A percentile compares a stretch with the other conserved stretches of the same genome.
These are phyloP conservation scores for Melanogaster broomeanus DNA, from an alignment of 768 basidiomycete genomes.

Conservation along the genomic window DNA sequence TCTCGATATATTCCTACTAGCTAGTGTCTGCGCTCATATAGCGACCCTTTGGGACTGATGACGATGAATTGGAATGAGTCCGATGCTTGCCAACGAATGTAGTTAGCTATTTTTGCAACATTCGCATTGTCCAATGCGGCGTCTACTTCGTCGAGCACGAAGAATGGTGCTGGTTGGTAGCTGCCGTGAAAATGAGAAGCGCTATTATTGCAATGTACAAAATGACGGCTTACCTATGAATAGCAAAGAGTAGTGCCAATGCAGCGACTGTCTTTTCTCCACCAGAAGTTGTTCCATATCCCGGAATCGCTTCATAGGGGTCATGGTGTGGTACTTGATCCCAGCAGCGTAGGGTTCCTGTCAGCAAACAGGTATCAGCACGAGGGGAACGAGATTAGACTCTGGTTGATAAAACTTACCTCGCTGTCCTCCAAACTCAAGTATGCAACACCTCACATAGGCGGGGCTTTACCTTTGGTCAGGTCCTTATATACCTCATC, in stretches of 20 bases:
- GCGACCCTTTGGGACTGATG: conserved; percentile 92
- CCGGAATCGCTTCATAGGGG: conserved; percentile 98
- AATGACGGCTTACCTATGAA: conserved; percentile 69
- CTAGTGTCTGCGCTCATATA: conserved; percentile 89
- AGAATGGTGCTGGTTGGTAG: conserved; percentile 96
- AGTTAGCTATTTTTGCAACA: conserved; percentile 92
- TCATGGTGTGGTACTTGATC: conserved; percentile 99
- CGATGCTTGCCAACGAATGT: conserved; percentile 84
- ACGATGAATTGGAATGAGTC: conserved; percentile 93
- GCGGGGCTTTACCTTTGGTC: conserved; percentile 91
- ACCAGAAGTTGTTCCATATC: conserved; percentile 99
- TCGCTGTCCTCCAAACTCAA: conserved; percentile 95
- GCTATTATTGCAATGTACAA: background rate
- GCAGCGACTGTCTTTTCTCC: conserved; percentile 99
- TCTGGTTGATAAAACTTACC: conserved; percentile 48
- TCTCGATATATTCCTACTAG: conserved; percentile 94
- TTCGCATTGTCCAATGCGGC: conserved; percentile 99
- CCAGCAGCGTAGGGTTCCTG: conserved; percentile 85
- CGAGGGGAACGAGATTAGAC: conserved; percentile 16
- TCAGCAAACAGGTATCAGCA: conserved; percentile 4
- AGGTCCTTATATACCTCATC: conserved; percentile 97
- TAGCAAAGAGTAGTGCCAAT: conserved; percentile 93
- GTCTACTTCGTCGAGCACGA: conserved; percentile 98
- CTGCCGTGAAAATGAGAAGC: conserved; percentile 39
- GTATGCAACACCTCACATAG: conserved; percentile 96